A percentile compares a stretch with the other conserved stretches of the same genome.
Evolutionary conservation across 2,329 filamentous ascomycete genomes (phyloP).

Genomic region (Fusarium guadeloupense): DNA sequence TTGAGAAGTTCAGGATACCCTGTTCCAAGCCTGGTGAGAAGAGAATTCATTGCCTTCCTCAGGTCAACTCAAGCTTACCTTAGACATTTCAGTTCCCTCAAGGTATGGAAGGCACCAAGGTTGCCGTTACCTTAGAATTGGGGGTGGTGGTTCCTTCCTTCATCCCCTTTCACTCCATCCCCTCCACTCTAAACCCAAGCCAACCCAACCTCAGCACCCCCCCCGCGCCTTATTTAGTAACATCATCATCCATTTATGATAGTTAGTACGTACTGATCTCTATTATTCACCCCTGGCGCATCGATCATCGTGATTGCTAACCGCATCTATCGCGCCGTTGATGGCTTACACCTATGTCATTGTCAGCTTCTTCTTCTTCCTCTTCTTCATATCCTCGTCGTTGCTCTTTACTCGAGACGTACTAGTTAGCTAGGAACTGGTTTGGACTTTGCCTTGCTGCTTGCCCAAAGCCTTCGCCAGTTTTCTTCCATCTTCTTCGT

Average conservation of each 20-base stretch:
- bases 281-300: constrained; percentile 30
- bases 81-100: background rate
- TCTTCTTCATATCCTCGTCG: constrained; percentile 15
- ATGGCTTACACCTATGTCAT: constrained; percentile 28
- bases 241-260: constrained; percentile 41
- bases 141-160: constrained; percentile 30
- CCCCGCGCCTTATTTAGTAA: constrained; percentile 39
- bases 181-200: constrained; percentile 20
- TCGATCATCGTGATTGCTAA: constrained; percentile 29
- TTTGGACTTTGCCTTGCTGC: background rate
- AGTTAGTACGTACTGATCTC: constrained; percentile 15
- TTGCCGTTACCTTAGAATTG: constrained; percentile 13
- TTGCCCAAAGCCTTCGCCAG: constrained; percentile 2
- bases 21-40: too few species aligned
- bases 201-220: constrained; percentile 33
- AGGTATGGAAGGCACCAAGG: constrained; percentile 6
- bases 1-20: background rate
- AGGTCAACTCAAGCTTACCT: background rate
- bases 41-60: too few species aligned
- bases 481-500: constrained; percentile 10
- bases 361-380: constrained; percentile 12
- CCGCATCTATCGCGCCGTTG: constrained; percentile 20
- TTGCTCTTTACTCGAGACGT: constrained; percentile 12
- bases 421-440: constrained; percentile 1
- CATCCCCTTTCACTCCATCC: constrained; percentile 31